phyloP scores from a whole-genome alignment of 768 basidiomycete species.

The Psilocybe tampanensis region DNA sequence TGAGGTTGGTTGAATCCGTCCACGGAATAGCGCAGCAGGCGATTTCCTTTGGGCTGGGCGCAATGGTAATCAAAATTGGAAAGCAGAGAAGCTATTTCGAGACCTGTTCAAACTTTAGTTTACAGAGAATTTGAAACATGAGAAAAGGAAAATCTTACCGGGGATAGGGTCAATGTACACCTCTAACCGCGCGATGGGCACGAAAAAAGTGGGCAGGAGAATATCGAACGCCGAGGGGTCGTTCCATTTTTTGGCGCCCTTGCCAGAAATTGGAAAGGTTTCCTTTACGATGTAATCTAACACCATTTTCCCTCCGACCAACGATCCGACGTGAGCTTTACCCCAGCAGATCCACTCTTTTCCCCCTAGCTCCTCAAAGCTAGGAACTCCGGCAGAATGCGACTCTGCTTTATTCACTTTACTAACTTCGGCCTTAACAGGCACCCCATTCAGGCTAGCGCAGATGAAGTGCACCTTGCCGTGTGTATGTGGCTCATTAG shows the following conservation, averaged over 20 bases:
- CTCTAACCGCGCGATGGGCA: slow-evolving; percentile 70
- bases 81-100: slow-evolving; percentile 43
- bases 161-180: slow-evolving; percentile 54
- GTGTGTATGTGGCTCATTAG: slow-evolving; percentile 23
- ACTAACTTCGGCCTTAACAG: slow-evolving; percentile 61
- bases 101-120: slow-evolving; percentile 30
- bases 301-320: slow-evolving; percentile 52
- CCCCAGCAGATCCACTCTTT: slow-evolving; percentile 71
- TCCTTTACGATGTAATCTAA: slow-evolving; percentile 67
- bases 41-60: slow-evolving; percentile 38
- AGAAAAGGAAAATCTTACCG: slow-evolving; percentile 43
- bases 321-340: slow-evolving; percentile 55
- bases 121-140: slow-evolving; percentile 6
- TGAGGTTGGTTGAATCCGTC: slow-evolving; percentile 62
- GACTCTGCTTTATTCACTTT: slow-evolving; percentile 39
- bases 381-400: slow-evolving; percentile 35
- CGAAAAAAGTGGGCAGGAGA: slow-evolving; percentile 69
- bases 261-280: slow-evolving; percentile 16
- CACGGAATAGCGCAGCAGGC: slow-evolving; percentile 57
- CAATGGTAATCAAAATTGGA: slow-evolving; percentile 64
- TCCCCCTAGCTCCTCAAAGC: slow-evolving; percentile 55
- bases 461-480: slow-evolving; percentile 57
- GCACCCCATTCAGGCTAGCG: slow-evolving; percentile 65
- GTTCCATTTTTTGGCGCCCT: slow-evolving; percentile 40
- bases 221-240: slow-evolving; percentile 37